Base-by-base conservation (phyloP, 2,329 filamentous ascomycete genomes). In the Diatrype stigma region DNA sequence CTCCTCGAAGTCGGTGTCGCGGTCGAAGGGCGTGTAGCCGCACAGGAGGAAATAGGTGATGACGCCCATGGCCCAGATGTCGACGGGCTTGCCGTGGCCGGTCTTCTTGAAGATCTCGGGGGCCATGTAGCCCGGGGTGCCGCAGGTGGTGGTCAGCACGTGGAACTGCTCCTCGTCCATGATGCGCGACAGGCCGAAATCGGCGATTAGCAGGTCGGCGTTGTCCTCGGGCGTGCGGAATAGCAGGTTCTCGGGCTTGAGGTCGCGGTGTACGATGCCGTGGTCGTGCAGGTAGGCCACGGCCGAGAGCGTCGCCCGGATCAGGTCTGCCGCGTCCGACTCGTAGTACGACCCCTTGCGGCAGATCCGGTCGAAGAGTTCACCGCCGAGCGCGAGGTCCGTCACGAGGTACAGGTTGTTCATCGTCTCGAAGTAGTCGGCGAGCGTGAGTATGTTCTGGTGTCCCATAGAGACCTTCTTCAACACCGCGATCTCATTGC, bases 141-240 rank as follows among this genome's bases (percentile, higher is more conserved):
- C 94, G 68, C 94, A 99, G 1, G 94, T 99, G 0, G 94, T 99
- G 11, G 94, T 99, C 56, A 99, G 76, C 28, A 97, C 93, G 67
- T 97, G 94, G 71, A 97, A 97, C 67, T 96, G 90, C 71, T 96
- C 91, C 72, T 97, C 94, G 66, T 99, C 94, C 93, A 99, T 97
- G 72, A 99, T 96, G 52, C 94, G 84, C 23, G 88, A 94, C 46
- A 99, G 77, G 10, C 94, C 94, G 70, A 99, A 99, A 69, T 99
- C 94, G 55, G 94, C 94, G 67, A 99, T 99, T 52, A 99, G 77
- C 28, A 99, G 80, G 71, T 99, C 94, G 45, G 94, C 91, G 65
- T 97, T 97, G 70, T 99, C 94, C 71, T 99, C 94, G 28, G 94
- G 94, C 0, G 94, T 97, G 61, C 94, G 84, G 76, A 99, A 99